Evolutionary conservation across 495 filamentous ascomycete genomes (phyloP).

Genomic region (Geoglossum glabrum): DNA sequence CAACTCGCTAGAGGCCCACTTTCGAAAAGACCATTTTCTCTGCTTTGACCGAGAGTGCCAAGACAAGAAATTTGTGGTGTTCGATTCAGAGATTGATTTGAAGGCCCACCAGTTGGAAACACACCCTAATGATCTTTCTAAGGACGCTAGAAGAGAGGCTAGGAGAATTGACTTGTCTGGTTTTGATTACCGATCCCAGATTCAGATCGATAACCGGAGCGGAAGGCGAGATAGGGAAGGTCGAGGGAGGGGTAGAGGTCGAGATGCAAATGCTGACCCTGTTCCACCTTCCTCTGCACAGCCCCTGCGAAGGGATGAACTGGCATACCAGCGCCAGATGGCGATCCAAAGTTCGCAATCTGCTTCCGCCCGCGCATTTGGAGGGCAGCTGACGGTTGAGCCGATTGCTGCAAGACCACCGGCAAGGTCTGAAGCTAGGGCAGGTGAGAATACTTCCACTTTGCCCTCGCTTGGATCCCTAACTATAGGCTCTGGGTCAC

Average conservation of each 20-base stretch:
- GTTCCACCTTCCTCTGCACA: slow-evolving; percentile 62
- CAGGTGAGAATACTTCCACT: slow-evolving; percentile 4
- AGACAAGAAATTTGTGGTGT: slow-evolving; percentile 97
- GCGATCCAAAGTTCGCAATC: slow-evolving; percentile 76
- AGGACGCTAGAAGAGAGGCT: slow-evolving; percentile 69
- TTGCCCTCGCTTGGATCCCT: slow-evolving; percentile 11
- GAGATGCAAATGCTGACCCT: slow-evolving; percentile 61
- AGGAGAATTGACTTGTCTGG: slow-evolving; percentile 67
- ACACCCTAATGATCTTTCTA: slow-evolving; percentile 59
- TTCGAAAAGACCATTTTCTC: slow-evolving; percentile 67
- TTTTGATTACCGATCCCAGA: slow-evolving; percentile 64
- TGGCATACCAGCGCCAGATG: slow-evolving; percentile 84
- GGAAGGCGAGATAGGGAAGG: slow-evolving; percentile 27
- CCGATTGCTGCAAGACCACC: slow-evolving; percentile 25
- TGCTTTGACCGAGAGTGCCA: slow-evolving; percentile 72
- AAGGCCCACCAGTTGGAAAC: slow-evolving; percentile 67
- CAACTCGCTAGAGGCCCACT: slow-evolving; percentile 64
- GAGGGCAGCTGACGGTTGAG: slow-evolving; percentile 45
- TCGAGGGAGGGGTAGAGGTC: slow-evolving; percentile 33
- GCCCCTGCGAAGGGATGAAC: slow-evolving; percentile 63
- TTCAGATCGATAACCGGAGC: slow-evolving; percentile 35
- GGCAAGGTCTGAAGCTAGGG: slow-evolving; percentile 10
- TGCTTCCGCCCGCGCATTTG: slow-evolving; percentile 56
- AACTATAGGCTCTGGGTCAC: background rate
- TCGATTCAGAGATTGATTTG: slow-evolving; percentile 80